Percentiles rank a stretch among this genome's conserved stretches.
Conservation (phyloP, 2,329 filamentous ascomycete genomes). For the Thelonectria olida region DNA sequence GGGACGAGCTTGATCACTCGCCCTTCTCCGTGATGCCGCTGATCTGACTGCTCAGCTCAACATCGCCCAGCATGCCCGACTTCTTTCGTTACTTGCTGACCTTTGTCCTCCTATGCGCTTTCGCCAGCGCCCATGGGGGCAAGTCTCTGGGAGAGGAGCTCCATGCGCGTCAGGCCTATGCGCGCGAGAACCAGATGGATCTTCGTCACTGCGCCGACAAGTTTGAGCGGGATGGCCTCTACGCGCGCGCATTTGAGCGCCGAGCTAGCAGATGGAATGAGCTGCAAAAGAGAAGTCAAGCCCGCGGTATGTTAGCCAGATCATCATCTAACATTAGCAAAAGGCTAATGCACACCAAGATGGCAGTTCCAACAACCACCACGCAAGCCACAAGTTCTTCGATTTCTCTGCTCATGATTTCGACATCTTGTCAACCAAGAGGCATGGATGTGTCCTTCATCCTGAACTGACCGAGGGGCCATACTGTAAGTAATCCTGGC, state of each 20-base stretch:
- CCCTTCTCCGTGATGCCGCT: neutral
- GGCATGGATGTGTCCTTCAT: slow-evolving; percentile 17
- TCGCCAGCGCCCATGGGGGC: neutral
- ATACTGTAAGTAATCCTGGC: neutral
- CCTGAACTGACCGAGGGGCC: slow-evolving; percentile 16
- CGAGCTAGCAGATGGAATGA: neutral
- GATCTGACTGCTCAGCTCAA: neutral
- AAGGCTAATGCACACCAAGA: neutral
- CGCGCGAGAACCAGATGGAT: slow-evolving; percentile 12
- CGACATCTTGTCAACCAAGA: neutral
- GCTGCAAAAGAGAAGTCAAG: neutral
- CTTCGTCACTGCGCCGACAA: slow-evolving; percentile 16
- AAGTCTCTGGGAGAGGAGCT: slow-evolving; percentile 12
- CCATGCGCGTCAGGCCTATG: slow-evolving; percentile 8
- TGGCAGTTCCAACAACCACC: neutral
- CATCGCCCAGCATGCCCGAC: neutral
- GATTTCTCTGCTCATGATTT: neutral
- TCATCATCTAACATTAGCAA: neutral
- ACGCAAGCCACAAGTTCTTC: neutral
- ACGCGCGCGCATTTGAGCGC: slow-evolving; percentile 10
- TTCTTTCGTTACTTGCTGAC: neutral
- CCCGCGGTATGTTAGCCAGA: neutral
- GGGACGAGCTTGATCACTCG: neutral
- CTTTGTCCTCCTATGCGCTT: neutral
- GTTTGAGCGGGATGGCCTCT: slow-evolving; percentile 10